Conservation (phyloP, 2,329 filamentous ascomycete species). For the Neoscytalidium dimidiatum region DNA sequence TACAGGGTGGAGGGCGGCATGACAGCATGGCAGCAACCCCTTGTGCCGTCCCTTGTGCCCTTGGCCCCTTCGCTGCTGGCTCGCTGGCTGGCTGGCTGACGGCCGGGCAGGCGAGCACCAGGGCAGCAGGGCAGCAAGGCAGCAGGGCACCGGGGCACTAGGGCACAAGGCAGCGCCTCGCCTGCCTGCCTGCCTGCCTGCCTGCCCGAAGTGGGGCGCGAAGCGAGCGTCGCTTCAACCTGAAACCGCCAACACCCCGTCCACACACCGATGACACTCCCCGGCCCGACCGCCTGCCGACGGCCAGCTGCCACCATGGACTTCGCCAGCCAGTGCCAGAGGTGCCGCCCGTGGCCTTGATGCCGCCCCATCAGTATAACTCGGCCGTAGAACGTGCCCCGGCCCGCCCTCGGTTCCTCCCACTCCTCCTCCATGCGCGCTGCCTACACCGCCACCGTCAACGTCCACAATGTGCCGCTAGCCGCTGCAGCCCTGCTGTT, state of each 20-base stretch:
- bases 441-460: background rate
- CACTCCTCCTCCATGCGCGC: background rate
- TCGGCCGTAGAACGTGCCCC: background rate
- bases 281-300: too few species aligned
- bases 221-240: background rate
- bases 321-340: background rate
- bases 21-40: background rate
- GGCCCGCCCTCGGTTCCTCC: background rate
- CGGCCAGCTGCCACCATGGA: background rate
- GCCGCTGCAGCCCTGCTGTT: background rate
- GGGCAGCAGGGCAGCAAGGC: too few species aligned
- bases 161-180: background rate
- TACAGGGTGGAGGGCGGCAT: background rate
- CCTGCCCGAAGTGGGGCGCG: constrained; percentile 5
- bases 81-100: too few species aligned
- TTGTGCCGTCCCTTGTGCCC: too few species aligned
- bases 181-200: background rate
- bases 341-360: background rate
- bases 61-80: background rate
- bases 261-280: too few species aligned
- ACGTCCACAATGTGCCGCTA: background rate
- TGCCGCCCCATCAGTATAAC: background rate
- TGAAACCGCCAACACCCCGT: background rate
- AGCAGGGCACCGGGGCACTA: too few species aligned
- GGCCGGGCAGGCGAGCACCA: too few species aligned